Evolutionary conservation across 352 stramenopile genomes (phyloP), one percentile per base, ranked within the genome.

Genomic region (Pelagophyceae sp.): DNA sequence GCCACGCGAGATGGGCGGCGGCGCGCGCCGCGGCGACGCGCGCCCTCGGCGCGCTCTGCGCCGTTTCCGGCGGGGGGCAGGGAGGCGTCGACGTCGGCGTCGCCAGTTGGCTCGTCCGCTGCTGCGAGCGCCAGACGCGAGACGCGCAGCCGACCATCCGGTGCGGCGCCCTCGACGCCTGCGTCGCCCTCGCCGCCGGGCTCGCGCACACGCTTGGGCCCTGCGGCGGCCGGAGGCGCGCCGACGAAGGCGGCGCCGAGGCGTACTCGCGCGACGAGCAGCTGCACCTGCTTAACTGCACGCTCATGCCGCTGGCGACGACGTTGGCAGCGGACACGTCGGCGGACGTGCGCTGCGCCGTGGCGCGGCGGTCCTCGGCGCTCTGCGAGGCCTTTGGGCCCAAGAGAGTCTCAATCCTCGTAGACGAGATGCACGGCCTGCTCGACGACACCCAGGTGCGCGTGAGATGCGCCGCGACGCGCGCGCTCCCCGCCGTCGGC

Each of bases 231-330:
- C 58, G 58, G 31, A 11, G 58, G 11, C 58, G 15, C 23, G 23
- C 29, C 58, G 5, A 31, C n/a, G n/a, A n/a, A n/a, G n/a, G 35
- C 35, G 29, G 3, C 29, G 29, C 5, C 31, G 2, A 11, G 6
- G 29, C 31, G 27, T 31, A 60, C 3, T 74, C 67, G 2, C 67
- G 67, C 35, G 67, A 51, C 35, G 67, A 74, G 67, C 2, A 58
- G 35, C 5, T 74, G 2, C 67, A 74, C 33, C 31, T 74, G 20
- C 33, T 74, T 1, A 23, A 37, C 15, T 50, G 35, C 38, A 58
- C 25, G n/a, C 38, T 74, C 35, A 74, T 74, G 33, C 67, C 67
- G 17, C 6, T 74, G 20, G 67, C 67, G 15, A 32, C n/a, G 67
- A 1, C 23, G 15, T n/a, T 74, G 15, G 67, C 67, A 1, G 38